Evolutionary conservation across 495 filamentous ascomycete genomes (phyloP).

Genomic region (Daldinia concentrica): DNA sequence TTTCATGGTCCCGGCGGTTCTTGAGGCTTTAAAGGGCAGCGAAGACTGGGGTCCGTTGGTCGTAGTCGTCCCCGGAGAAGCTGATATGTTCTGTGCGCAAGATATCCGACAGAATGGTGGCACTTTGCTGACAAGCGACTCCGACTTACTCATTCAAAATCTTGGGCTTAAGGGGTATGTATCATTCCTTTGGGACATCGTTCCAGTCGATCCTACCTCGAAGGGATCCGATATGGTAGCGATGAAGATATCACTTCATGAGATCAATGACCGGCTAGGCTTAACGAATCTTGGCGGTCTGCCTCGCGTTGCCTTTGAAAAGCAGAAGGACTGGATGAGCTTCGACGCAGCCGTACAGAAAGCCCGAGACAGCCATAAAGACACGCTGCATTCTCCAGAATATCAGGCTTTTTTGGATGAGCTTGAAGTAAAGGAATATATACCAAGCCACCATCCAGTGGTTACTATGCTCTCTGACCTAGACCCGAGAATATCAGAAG

Average conservation of each 20-base stretch:
- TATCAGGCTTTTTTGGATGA: slow-evolving; percentile 36
- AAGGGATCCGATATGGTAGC: slow-evolving; percentile 21
- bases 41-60: slow-evolving; percentile 59
- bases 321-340: neutral
- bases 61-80: slow-evolving; percentile 72
- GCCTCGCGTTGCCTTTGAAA: slow-evolving; percentile 42
- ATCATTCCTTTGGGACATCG: slow-evolving; percentile 65
- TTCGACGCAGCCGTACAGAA: slow-evolving; percentile 33
- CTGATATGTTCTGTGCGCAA: slow-evolving; percentile 72
- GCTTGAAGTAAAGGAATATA: slow-evolving; percentile 28
- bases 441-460: slow-evolving; percentile 36
- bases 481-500: slow-evolving; percentile 46
- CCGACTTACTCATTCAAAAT: slow-evolving; percentile 76
- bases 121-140: slow-evolving; percentile 72
- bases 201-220: slow-evolving; percentile 4
- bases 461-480: slow-evolving; percentile 34
- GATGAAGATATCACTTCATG: slow-evolving; percentile 29
- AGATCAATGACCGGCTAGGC: slow-evolving; percentile 43
- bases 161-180: slow-evolving; percentile 66
- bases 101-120: slow-evolving; percentile 61
- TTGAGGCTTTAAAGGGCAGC: slow-evolving; percentile 64
- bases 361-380: slow-evolving; percentile 16
- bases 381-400: slow-evolving; percentile 19
- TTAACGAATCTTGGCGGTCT: slow-evolving; percentile 36
- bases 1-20: slow-evolving; percentile 74